Percentiles rank a stretch among this genome's conserved stretches.
Evolutionary conservation across 2,329 filamentous ascomycete genomes (phyloP).

Genomic region (Penicillium sp.): DNA sequence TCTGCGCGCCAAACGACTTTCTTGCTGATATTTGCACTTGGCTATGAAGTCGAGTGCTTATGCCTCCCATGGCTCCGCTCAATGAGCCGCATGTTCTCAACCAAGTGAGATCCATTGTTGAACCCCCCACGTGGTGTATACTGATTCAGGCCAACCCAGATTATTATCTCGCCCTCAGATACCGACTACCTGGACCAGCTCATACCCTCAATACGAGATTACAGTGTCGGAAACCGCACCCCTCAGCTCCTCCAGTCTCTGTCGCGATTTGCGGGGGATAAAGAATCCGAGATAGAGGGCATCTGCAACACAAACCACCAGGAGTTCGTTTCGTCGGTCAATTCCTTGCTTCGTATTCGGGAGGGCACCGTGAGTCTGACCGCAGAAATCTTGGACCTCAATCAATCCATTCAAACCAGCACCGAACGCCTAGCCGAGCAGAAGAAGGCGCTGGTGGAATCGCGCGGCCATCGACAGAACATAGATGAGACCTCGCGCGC

Average conservation of each 20-base stretch:
- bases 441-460: conserved; percentile 92
- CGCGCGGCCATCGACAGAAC: conserved; percentile 87
- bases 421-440: conserved; percentile 93
- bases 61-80: conserved; percentile 19
- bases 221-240: conserved; percentile 72
- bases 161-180: conserved; percentile 88
- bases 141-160: conserved; percentile 55
- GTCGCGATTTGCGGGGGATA: conserved; percentile 77
- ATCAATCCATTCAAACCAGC: conserved; percentile 91
- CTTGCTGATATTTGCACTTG: neutral
- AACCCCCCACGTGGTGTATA: neutral
- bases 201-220: conserved; percentile 91
- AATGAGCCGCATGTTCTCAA: conserved; percentile 26
- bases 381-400: conserved; percentile 85
- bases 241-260: conserved; percentile 75
- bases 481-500: conserved; percentile 90
- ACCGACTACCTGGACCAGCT: conserved; percentile 93
- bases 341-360: conserved; percentile 86
- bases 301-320: conserved; percentile 96
- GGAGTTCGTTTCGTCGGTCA: conserved; percentile 91
- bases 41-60: conserved; percentile 11
- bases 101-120: conserved; percentile 20
- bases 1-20: too few relatives aligned
- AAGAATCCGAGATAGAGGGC: conserved; percentile 87
- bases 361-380: conserved; percentile 88